Base-by-base conservation (phyloP, 768 basidiomycete genomes). In the Tulasnella sp. region DNA sequence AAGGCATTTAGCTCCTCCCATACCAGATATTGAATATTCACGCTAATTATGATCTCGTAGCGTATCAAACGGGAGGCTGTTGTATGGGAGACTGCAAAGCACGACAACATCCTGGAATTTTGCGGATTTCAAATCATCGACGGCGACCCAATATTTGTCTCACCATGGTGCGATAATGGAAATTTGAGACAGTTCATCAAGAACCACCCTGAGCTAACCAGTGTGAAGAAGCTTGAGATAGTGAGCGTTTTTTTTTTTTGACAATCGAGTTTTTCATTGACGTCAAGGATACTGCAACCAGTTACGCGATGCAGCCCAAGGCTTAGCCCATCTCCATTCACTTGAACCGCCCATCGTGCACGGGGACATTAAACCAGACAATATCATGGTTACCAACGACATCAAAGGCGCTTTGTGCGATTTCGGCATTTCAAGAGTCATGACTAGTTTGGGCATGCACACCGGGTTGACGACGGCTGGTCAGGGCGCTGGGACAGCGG, bases 161-260 rank as follows among this genome's bases (percentile, higher is more conserved):
- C 67, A n/a, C 69, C 57, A 26, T 77, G 76, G 76, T 71, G 57
- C 40, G 40, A 37, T 10, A 39, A 77, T 40, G 76, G 76, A 35
- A 77, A 77, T 32, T 23, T 77, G 37, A n/a, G 40, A 23, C 15
- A 67, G 40, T 77, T 37, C 26, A n/a, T 71, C 29, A 35, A 77
- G 26, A 10, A 40, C 29, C 26, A 35, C 20, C 29, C 61, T 0
- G 40, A 48, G 35, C 35, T 70, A 11, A 32, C n/a, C 20, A 11
- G 10, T 9, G 61, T 42, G 37, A 29, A 51, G 37, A 23, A 69
- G 39, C 35, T 70, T 32, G 37, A 37, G 11, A 16, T 71, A n/a
- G 76, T 77, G 18, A 57, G 74, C 18, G 32, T 1, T 13, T 26
- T 72, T 39, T 26, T 72, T 39, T 0, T 20, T 29, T 3, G 29